A percentile compares a stretch with the other conserved stretches of the same genome.
These are phyloP conservation scores for Rhododendron griersonianum DNA, from an alignment of 148 eudicot species.

Conservation along the genomic window DNA sequence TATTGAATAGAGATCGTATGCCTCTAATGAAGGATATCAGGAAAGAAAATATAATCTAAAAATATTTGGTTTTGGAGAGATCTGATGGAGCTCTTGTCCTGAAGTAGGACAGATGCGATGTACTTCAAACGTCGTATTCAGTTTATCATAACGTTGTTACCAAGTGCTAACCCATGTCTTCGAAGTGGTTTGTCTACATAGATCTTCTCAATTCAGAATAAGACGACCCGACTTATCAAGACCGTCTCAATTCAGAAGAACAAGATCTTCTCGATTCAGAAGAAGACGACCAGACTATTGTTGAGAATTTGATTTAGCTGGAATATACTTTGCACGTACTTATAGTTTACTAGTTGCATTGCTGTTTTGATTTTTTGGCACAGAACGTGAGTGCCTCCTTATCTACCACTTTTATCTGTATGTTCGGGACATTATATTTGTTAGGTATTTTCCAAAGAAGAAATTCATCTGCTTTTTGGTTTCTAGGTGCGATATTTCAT, in stretches of 20 bases:
- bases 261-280: too few relatives aligned
- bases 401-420: not conserved
- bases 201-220: too few relatives aligned
- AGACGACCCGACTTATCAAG: too few relatives aligned
- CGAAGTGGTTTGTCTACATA: not conserved
- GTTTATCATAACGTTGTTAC: not conserved
- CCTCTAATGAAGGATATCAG: not conserved
- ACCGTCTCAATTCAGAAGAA: too few relatives aligned
- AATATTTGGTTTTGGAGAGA: not conserved
- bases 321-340: not conserved
- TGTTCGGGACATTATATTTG: not conserved
- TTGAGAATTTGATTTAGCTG: not conserved
- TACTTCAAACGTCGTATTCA: not conserved
- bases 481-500: not conserved
- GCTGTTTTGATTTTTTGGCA: not conserved
- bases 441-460: not conserved
- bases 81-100: not conserved
- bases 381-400: not conserved
- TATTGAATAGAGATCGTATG: not conserved
- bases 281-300: not conserved
- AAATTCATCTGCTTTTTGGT: not conserved
- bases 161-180: not conserved
- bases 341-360: not conserved
- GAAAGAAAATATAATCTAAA: not conserved
- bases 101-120: not conserved